Conservation (phyloP, 2,329 filamentous ascomycete genomes). For the Hymenoscyphus fraxineus region DNA sequence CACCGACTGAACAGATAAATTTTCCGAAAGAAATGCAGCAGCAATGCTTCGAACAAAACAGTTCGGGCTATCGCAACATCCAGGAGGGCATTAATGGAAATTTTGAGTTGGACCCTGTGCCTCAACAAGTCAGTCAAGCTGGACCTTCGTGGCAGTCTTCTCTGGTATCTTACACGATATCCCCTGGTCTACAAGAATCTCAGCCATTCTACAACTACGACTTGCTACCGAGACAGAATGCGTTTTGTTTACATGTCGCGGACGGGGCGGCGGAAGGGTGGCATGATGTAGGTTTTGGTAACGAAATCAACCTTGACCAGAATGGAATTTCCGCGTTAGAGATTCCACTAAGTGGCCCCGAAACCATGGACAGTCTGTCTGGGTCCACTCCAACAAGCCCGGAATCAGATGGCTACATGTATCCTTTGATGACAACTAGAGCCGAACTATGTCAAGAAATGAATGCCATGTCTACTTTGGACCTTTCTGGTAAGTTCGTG, state of each 20-base stretch:
- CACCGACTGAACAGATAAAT: not conserved
- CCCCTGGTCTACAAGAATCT: constrained; percentile 16
- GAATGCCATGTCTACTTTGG: constrained; percentile 19
- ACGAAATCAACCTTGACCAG: constrained; percentile 16
- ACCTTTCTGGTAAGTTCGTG: constrained; percentile 22
- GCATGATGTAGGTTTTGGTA: constrained; percentile 15
- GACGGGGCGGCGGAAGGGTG: constrained; percentile 22
- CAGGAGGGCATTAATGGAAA: constrained; percentile 7
- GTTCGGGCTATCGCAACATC: constrained; percentile 13
- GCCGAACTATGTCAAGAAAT: constrained; percentile 15
- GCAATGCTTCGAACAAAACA: constrained; percentile 1
- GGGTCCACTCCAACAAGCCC: constrained; percentile 17
- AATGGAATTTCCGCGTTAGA: constrained; percentile 24
- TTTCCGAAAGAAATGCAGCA: not conserved
- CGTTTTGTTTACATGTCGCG: constrained; percentile 17
- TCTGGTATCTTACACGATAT: constrained; percentile 23
- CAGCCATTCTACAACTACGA: constrained; percentile 19
- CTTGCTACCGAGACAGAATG: constrained; percentile 18
- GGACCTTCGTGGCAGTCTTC: constrained; percentile 18
- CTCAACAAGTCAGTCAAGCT: constrained; percentile 14
- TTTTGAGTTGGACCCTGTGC: constrained; percentile 13
- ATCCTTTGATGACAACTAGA: constrained; percentile 18
- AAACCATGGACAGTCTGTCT: constrained; percentile 22
- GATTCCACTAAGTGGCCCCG: constrained; percentile 24
- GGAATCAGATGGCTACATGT: constrained; percentile 25